A percentile compares a stretch with the other conserved stretches of the same genome.
Conservation (phyloP, 2,329 filamentous ascomycete genomes). For the Aureobasidium lini region DNA sequence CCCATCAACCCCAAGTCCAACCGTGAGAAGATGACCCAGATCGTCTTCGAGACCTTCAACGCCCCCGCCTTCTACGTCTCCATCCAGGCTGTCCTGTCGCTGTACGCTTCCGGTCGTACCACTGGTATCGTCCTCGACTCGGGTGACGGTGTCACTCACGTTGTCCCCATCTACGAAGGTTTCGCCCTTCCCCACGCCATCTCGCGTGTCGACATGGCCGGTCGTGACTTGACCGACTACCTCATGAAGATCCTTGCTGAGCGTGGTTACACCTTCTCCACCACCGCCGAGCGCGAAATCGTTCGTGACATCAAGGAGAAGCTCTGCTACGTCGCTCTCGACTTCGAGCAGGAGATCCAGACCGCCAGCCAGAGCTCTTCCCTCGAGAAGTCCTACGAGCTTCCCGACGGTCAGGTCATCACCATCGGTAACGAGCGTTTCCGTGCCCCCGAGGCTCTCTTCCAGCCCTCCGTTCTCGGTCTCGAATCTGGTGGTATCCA, state of each 20-base stretch:
- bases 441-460: slow-evolving; percentile 98
- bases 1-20: slow-evolving; percentile 99
- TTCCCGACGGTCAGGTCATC: slow-evolving; percentile 99
- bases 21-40: slow-evolving; percentile 99
- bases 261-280: slow-evolving; percentile 99
- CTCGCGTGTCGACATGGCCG: slow-evolving; percentile 99
- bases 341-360: slow-evolving; percentile 99
- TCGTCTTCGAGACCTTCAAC: slow-evolving; percentile 99
- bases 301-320: slow-evolving; percentile 99
- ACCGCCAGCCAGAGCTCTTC: slow-evolving; percentile 97
- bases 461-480: slow-evolving; percentile 97
- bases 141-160: slow-evolving; percentile 99
- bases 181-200: slow-evolving; percentile 99
- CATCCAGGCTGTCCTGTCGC: slow-evolving; percentile 97
- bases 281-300: slow-evolving; percentile 99
- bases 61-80: slow-evolving; percentile 99
- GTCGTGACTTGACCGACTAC: slow-evolving; percentile 99
- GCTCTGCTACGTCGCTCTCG: slow-evolving; percentile 99
- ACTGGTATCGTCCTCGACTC: slow-evolving; percentile 99
- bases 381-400: slow-evolving; percentile 99
- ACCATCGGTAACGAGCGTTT: slow-evolving; percentile 99
- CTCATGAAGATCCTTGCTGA: slow-evolving; percentile 99
- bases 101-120: slow-evolving; percentile 99
- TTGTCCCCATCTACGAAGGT: slow-evolving; percentile 99
- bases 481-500: slow-evolving; percentile 98